phyloP scores from a whole-genome alignment of 2,329 filamentous ascomycete genomes.

The Paecilomyces niveus region DNA sequence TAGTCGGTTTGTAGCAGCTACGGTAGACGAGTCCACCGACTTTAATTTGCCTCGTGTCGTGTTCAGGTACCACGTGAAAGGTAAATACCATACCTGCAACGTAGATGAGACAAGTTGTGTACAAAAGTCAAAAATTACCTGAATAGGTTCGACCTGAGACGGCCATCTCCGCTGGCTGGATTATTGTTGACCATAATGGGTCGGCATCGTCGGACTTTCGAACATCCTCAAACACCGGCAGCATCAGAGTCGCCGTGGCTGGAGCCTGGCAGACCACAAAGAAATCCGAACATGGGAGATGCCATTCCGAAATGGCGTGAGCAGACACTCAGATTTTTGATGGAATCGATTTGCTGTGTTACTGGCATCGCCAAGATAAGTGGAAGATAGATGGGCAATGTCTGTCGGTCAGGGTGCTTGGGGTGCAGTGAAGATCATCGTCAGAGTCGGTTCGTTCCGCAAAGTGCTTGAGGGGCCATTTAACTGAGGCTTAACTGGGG shows the following conservation, averaged over 20 bases:
- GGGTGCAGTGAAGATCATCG: background rate
- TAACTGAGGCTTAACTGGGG: background rate
- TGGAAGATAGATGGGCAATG: background rate
- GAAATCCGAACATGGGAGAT: background rate
- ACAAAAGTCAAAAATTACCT: background rate
- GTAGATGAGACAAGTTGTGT: background rate
- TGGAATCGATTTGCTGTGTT: background rate
- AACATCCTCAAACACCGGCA: slow-evolving; percentile 3
- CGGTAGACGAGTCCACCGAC: background rate
- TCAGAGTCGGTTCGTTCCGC: background rate
- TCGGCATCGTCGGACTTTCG: slow-evolving; percentile 2
- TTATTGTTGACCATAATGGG: background rate
- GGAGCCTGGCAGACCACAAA: background rate
- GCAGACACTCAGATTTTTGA: background rate
- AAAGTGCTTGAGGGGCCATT: background rate
- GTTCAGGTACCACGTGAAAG: background rate
- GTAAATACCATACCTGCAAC: background rate
- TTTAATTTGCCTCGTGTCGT: no score
- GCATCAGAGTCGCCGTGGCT: slow-evolving; percentile 4
- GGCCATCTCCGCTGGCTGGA: background rate
- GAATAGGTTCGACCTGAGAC: background rate
- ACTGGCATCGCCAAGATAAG: background rate
- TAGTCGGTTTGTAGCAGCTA: background rate
- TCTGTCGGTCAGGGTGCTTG: background rate
- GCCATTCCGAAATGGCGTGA: background rate